These are phyloP conservation scores for Apiotrichum siamense DNA, from an alignment of 1,284 basidiomycete species.

Conservation along the genomic window DNA sequence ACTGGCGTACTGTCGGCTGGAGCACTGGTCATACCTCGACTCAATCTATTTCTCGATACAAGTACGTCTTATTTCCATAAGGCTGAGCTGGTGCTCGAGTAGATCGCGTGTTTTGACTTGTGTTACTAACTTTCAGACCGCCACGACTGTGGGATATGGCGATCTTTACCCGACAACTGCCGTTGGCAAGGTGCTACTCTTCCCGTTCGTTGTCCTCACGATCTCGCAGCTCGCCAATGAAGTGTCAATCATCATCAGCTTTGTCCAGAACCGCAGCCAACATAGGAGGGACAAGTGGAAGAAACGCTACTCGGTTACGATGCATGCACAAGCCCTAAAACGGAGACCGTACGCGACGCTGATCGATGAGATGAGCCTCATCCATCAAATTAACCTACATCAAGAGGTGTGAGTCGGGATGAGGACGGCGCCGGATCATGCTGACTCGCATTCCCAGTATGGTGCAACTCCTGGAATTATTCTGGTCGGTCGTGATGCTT, in stretches of 20 bases:
- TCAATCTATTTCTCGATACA: constrained; percentile 31
- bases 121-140: too few relatives aligned
- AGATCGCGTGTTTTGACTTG: too few relatives aligned
- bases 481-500: constrained; percentile 39
- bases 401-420: constrained; percentile 35
- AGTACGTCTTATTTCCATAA: too few relatives aligned
- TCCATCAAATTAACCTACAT: constrained; percentile 39
- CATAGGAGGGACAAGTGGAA: constrained; percentile 41
- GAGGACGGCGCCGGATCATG: neutral
- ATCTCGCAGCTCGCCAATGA: constrained; percentile 48
- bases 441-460: constrained; percentile 29
- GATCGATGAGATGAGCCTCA: constrained; percentile 40
- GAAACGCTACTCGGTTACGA: constrained; percentile 32
- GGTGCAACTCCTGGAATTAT: constrained; percentile 42
- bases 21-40: constrained; percentile 43
- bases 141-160: constrained; percentile 46
- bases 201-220: constrained; percentile 46
- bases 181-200: constrained; percentile 44
- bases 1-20: constrained; percentile 37
- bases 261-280: constrained; percentile 32
- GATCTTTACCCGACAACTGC: constrained; percentile 34
- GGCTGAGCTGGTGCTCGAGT: too few relatives aligned
- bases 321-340: constrained; percentile 31
- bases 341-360: constrained; percentile 33
- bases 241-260: constrained; percentile 45